phyloP scores from a whole-genome alignment of 2,329 filamentous ascomycete species.

The Fusarium anguioides region DNA sequence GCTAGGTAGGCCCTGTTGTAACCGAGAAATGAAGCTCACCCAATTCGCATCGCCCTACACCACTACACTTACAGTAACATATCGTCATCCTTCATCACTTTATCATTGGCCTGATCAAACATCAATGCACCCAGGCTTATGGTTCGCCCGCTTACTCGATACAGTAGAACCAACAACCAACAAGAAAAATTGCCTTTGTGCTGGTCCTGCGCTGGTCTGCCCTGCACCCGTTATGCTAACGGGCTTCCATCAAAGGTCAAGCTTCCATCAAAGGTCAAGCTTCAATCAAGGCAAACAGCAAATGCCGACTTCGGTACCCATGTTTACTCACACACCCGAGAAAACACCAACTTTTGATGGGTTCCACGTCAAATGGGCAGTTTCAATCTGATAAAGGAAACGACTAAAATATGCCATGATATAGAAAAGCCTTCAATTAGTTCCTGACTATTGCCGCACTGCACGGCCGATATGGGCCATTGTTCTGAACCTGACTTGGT shows the following conservation, averaged over 20 bases:
- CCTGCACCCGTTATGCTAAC: not conserved
- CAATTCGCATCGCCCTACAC: conserved; percentile 13
- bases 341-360: not conserved
- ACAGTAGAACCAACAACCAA: not conserved
- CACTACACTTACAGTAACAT: conserved; percentile 3
- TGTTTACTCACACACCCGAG: not conserved
- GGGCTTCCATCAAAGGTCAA: not conserved
- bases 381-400: not conserved
- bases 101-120: conserved; percentile 7
- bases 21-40: conserved; percentile 16
- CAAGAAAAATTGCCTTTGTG: not conserved
- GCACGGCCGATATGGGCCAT: not conserved
- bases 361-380: too few relatives aligned
- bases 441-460: not conserved
- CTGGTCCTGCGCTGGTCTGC: not conserved
- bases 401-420: not conserved
- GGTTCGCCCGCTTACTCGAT: conserved; percentile 17
- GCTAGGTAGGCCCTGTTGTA: conserved; percentile 6
- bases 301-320: conserved; percentile 1
- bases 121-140: conserved; percentile 13
- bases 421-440: not conserved
- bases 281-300: not conserved
- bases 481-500: not conserved
- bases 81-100: conserved; percentile 5
- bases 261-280: too few relatives aligned